These are phyloP conservation scores for Penicillium bovifimosum DNA, from an alignment of 495 filamentous ascomycete genomes.

Conservation along the genomic window DNA sequence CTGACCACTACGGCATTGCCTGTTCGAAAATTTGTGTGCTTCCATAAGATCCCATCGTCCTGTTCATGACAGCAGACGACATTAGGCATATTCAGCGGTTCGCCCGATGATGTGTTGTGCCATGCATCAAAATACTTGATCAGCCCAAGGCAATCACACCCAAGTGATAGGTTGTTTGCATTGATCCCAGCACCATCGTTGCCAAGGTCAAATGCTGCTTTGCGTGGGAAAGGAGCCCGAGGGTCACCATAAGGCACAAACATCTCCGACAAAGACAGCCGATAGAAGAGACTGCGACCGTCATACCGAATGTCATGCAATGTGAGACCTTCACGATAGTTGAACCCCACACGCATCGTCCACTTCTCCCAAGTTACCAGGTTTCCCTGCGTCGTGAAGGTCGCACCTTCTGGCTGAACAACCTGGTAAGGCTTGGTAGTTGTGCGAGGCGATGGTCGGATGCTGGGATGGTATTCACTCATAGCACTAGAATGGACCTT, in stretches of 20 bases:
- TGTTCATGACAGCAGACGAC: slow-evolving; percentile 63
- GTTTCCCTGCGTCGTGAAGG: slow-evolving; percentile 45
- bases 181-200: slow-evolving; percentile 59
- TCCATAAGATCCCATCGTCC: slow-evolving; percentile 62
- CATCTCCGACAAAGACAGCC: slow-evolving; percentile 71
- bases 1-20: slow-evolving; percentile 51
- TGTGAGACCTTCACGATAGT: slow-evolving; percentile 57
- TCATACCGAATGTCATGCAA: slow-evolving; percentile 64
- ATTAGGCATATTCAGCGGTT: slow-evolving; percentile 48
- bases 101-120: slow-evolving; percentile 47
- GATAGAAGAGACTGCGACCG: slow-evolving; percentile 60
- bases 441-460: slow-evolving; percentile 42
- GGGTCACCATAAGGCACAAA: slow-evolving; percentile 62
- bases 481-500: slow-evolving; percentile 38
- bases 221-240: slow-evolving; percentile 57
- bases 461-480: slow-evolving; percentile 63
- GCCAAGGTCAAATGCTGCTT: slow-evolving; percentile 66
- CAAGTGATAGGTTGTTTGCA: slow-evolving; percentile 55
- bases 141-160: slow-evolving; percentile 61
- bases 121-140: slow-evolving; percentile 60
- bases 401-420: slow-evolving; percentile 70
- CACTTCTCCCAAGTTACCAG: slow-evolving; percentile 59
- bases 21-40: slow-evolving; percentile 65
- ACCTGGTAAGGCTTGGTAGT: slow-evolving; percentile 72
- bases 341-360: slow-evolving; percentile 60